These are phyloP conservation scores for Penicillium silybi DNA, from an alignment of 495 filamentous ascomycete genomes.

Conservation along the genomic window DNA sequence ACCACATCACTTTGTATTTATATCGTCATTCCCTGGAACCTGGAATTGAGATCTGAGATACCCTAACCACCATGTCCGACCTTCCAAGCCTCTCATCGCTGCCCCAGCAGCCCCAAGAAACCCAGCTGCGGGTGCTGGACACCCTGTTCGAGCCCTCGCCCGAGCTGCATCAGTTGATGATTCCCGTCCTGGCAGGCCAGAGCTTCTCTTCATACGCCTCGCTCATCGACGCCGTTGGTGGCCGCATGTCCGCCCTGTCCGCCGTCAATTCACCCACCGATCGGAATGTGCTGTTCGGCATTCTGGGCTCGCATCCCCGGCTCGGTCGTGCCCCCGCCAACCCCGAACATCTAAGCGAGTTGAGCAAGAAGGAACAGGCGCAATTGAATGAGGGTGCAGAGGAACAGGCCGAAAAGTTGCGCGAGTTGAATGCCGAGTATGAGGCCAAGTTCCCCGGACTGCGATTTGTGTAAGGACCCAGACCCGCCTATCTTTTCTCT, in stretches of 20 bases:
- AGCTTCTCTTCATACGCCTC: slow-evolving; percentile 58
- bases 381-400: slow-evolving; percentile 56
- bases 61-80: slow-evolving; percentile 16
- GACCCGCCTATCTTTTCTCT: background rate
- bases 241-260: slow-evolving; percentile 51
- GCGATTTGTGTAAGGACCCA: slow-evolving; percentile 70
- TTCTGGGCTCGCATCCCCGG: slow-evolving; percentile 84
- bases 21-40: background rate
- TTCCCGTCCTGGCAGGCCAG: slow-evolving; percentile 60
- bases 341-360: slow-evolving; percentile 61
- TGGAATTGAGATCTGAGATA: background rate
- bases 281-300: slow-evolving; percentile 56
- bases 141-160: slow-evolving; percentile 82
- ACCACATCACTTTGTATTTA: slow-evolving; percentile 6
- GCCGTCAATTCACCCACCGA: slow-evolving; percentile 44
- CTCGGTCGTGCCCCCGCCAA: slow-evolving; percentile 64
- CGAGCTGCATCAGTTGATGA: slow-evolving; percentile 66
- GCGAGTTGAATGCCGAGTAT: slow-evolving; percentile 71
- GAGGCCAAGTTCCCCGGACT: slow-evolving; percentile 79
- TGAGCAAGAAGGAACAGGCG: slow-evolving; percentile 76
- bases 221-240: slow-evolving; percentile 56
- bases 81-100: slow-evolving; percentile 53
- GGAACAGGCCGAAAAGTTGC: slow-evolving; percentile 46
- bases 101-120: slow-evolving; percentile 50
- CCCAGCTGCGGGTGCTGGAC: slow-evolving; percentile 65